Evolutionary conservation across 2,329 filamentous ascomycete genomes (phyloP).

Genomic region (Nannizziopsis arthrosporioides): DNA sequence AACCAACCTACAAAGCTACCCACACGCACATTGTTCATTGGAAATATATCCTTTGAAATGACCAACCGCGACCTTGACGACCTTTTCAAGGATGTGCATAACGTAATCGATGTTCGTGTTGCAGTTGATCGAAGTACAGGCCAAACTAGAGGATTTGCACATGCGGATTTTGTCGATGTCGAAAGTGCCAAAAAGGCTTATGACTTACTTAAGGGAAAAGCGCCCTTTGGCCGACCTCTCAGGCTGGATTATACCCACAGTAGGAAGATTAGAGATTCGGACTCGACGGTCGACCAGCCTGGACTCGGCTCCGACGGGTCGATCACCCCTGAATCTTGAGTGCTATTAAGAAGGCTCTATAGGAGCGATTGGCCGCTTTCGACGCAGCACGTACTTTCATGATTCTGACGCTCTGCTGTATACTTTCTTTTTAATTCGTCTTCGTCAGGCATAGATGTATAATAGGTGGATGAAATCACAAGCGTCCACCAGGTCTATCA

Average conservation of each 20-base stretch:
- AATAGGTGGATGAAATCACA: too few relatives aligned
- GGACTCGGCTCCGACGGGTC: too few relatives aligned
- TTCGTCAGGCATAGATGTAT: too few relatives aligned
- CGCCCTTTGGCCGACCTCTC: conserved; percentile 55
- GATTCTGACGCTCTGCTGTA: too few relatives aligned
- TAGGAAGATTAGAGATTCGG: conserved; percentile 5
- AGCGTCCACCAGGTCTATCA: too few relatives aligned
- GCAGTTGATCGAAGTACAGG: conserved; percentile 72
- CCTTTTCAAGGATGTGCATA: conserved; percentile 58
- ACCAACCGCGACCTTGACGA: conserved; percentile 71
- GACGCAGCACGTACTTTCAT: too few relatives aligned
- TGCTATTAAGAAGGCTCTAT: too few relatives aligned
- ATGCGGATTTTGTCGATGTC: conserved; percentile 64
- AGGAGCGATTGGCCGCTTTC: too few relatives aligned
- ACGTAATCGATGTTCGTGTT: conserved; percentile 65
- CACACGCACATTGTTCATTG: conserved; percentile 62
- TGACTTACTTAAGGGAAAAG: conserved; percentile 44
- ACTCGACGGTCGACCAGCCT: too few relatives aligned
- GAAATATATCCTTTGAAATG: conserved; percentile 78
- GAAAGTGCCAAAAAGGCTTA: conserved; percentile 52
- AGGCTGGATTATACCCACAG: conserved; percentile 49
- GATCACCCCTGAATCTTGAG: too few relatives aligned
- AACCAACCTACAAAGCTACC: conserved; percentile 33
- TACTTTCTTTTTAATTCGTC: too few relatives aligned
- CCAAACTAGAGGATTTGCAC: conserved; percentile 70